phyloP scores from a whole-genome alignment of 2,329 filamentous ascomycete genomes.

The Byssothecium circinans region DNA sequence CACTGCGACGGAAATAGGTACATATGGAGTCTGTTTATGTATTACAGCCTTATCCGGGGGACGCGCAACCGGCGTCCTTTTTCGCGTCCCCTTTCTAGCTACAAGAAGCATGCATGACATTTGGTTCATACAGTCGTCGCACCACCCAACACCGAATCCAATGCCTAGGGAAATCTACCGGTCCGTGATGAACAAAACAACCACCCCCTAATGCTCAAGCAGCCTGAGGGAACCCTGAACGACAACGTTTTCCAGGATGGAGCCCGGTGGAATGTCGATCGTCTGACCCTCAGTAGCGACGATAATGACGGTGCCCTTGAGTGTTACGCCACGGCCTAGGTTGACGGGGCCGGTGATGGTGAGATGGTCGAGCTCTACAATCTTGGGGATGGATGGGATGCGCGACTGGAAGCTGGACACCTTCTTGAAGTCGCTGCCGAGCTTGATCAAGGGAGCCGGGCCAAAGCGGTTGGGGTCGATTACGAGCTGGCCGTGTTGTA shows the following conservation, averaged over 20 bases:
- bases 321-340: conserved; percentile 88
- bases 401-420: conserved; percentile 94
- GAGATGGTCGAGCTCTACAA: conserved; percentile 88
- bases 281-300: conserved; percentile 97
- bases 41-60: conserved; percentile 26
- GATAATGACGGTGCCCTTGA: conserved; percentile 99
- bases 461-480: conserved; percentile 97
- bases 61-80: conserved; percentile 9
- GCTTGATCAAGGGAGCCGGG: conserved; percentile 96
- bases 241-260: conserved; percentile 96
- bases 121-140: conserved; percentile 7
- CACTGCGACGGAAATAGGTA: too few relatives aligned
- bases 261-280: conserved; percentile 95
- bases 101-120: conserved; percentile 26
- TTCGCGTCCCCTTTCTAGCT: conserved; percentile 26
- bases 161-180: conserved; percentile 30
- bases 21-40: too few relatives aligned
- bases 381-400: conserved; percentile 85
- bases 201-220: conserved; percentile 61
- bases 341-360: conserved; percentile 98
- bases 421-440: conserved; percentile 99
- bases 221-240: conserved; percentile 91
- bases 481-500: conserved; percentile 97
- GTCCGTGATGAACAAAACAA: conserved; percentile 13
- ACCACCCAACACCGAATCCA: conserved; percentile 18